Base-by-base conservation (phyloP, 208 protist genomes). In the Acanthamoeba triangularis region DNA sequence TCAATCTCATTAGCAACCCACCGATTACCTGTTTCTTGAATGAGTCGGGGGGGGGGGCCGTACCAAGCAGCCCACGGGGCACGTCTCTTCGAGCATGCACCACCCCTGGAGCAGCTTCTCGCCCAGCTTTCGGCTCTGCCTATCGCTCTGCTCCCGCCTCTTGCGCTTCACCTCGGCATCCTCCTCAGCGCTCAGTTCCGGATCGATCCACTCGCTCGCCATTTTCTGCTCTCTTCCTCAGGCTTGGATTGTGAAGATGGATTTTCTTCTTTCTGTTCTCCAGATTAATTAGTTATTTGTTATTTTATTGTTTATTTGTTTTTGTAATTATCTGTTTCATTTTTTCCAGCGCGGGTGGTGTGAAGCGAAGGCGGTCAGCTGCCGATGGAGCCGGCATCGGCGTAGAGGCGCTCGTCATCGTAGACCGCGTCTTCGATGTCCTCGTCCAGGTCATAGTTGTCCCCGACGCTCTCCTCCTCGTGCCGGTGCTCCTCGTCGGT, bases 341-440 rank as follows among this genome's bases (percentile, higher is more conserved):
- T 13, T 47, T 47, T 6, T 47, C 7, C 0, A 4, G 44, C 10
- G 44, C 41, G 41, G 41, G 41, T 5, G 44, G 49, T 2, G 18
- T 20, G 54, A 82, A 82, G 30, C 30, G 44, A 37, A 41, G 49
- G 33, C 41, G 11, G 2, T 88, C 33, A 88, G 80, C 80, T 88
- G 80, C 80, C 80, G 49, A 88, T 88, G 49, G 80, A 88, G 28
- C 80, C 80, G 28, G 80, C 80, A 28, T 88, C 80, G 49, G 49
- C 80, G 80, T 88, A 88, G 23, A 88, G 80, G 49, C 80, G 80
- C 80, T 88, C 80, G 80, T 88, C 80, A 23, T 88, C 80, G 52
- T 88, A 88, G 80, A 88, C 80, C n/a, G 80, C 80, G 30, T 88
- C 80, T 88, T 88, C 80, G 80, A 88, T 88, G 49, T 88, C 78